These are phyloP conservation scores for Batkoa obscura DNA, from an alignment of 371 early-diverging fungal species.

Conservation along the genomic window DNA sequence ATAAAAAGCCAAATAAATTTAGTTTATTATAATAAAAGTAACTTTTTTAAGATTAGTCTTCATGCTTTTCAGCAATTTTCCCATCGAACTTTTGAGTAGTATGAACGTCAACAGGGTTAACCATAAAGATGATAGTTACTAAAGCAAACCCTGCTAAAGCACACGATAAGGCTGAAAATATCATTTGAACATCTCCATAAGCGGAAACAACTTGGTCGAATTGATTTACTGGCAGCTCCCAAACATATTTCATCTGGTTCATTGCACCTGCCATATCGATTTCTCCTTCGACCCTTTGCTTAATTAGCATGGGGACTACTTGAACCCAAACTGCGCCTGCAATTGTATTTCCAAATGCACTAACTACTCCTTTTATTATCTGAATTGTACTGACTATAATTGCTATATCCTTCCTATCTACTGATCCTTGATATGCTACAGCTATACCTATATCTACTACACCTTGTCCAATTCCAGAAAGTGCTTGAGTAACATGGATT, in stretches of 20 bases:
- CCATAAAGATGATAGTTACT: background rate
- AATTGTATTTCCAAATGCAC: background rate
- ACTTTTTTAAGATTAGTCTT: background rate
- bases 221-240: background rate
- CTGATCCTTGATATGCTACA: background rate
- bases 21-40: too few species aligned
- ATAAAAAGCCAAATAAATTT: too few species aligned
- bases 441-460: slow-evolving; percentile 15
- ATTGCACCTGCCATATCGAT: background rate
- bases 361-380: background rate
- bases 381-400: too few species aligned
- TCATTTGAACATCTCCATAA: background rate
- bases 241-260: background rate
- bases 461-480: slow-evolving; percentile 22
- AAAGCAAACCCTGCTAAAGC: background rate
- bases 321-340: background rate
- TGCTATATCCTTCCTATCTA: background rate
- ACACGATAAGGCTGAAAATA: background rate
- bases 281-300: background rate
- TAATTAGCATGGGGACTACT: background rate
- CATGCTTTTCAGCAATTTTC: background rate
- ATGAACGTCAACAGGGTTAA: background rate
- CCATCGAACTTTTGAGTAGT: background rate
- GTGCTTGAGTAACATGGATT: slow-evolving; percentile 19
- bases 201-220: background rate